Evolutionary conservation across 352 stramenopile species (phyloP).

Genomic region (Phytopythium cucurbitacearum): DNA sequence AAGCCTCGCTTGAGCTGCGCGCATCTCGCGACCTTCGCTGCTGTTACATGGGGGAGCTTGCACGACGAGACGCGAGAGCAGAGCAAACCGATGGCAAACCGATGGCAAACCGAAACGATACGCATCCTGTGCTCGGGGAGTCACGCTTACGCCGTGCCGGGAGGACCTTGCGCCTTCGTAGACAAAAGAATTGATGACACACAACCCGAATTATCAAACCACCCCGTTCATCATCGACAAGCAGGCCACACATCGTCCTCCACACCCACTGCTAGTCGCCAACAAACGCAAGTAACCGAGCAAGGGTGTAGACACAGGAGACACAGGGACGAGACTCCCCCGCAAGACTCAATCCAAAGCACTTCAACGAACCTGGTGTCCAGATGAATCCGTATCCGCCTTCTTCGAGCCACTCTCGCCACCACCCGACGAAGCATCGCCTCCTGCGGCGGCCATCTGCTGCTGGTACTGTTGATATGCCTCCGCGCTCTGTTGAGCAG

Average conservation of each 20-base stretch:
- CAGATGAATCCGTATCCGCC: constrained; percentile 10
- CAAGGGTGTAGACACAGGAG: background rate
- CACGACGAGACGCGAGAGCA: background rate
- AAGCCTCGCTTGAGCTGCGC: too few relatives aligned
- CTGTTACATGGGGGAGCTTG: too few relatives aligned
- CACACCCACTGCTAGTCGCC: background rate
- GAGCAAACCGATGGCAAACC: constrained; percentile 5
- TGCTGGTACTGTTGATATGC: constrained; percentile 73
- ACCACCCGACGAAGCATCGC: constrained; percentile 4
- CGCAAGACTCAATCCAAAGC: constrained; percentile 12
- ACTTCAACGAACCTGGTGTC: constrained; percentile 64
- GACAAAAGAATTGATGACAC: constrained; percentile 19
- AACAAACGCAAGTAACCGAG: constrained; percentile 1
- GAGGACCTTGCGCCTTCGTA: constrained; percentile 59
- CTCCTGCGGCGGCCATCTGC: constrained; percentile 29
- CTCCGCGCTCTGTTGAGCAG: constrained; percentile 61
- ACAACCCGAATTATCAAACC: constrained; percentile 30
- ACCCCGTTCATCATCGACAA: constrained; percentile 28
- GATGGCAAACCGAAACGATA: background rate
- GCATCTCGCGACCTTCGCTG: too few relatives aligned
- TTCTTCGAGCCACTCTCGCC: constrained; percentile 12
- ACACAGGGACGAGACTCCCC: constrained; percentile 14
- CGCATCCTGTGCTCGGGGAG: too few relatives aligned
- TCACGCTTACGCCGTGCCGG: constrained; percentile 41
- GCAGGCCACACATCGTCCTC: constrained; percentile 11